Evolutionary conservation across 73 alveolate species (phyloP).

Genomic region (Loxodes magnus): DNA sequence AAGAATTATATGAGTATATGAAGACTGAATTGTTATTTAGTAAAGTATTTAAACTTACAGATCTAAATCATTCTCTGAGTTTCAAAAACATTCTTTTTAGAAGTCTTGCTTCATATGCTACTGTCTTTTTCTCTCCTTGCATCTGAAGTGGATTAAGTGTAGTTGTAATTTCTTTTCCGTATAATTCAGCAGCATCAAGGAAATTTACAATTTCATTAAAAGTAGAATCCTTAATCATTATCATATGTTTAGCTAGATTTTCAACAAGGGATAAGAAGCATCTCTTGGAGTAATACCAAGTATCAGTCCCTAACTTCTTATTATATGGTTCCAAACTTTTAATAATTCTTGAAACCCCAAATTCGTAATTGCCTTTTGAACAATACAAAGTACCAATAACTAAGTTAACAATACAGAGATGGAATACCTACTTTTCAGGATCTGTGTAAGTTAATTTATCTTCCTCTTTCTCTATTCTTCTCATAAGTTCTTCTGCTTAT

Average conservation of each 20-base stretch:
- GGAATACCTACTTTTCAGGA: conserved; percentile 89
- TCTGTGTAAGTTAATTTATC: conserved; percentile 69
- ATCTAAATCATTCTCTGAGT: conserved; percentile 72
- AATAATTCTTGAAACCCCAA: conserved; percentile 95
- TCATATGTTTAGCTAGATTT: conserved; percentile 94
- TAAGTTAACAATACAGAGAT: conserved; percentile 96
- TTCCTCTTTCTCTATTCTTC: conserved; percentile 90
- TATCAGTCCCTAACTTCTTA: conserved; percentile 57
- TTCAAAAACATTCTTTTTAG: conserved; percentile 86
- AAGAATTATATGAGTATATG: no score
- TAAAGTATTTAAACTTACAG: no score
- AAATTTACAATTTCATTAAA: conserved; percentile 84
- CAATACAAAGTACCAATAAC: conserved; percentile 92
- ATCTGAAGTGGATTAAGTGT: conserved; percentile 64
- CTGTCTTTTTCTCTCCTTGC: conserved; percentile 80
- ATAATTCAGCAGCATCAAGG: conserved; percentile 96
- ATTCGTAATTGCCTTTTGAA: conserved; percentile 92
- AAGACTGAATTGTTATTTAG: no score
- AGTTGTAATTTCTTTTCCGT: conserved; percentile 88
- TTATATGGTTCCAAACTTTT: conserved; percentile 91
- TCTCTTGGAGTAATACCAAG: conserved; percentile 98
- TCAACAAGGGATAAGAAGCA: conserved; percentile 94
- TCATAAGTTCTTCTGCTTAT: conserved; percentile 98
- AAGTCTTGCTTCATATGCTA: conserved; percentile 91
- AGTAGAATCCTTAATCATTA: conserved; percentile 80